Evolutionary conservation across 2,329 filamentous ascomycete genomes (phyloP).

Genomic region (Colletotrichum sp.): DNA sequence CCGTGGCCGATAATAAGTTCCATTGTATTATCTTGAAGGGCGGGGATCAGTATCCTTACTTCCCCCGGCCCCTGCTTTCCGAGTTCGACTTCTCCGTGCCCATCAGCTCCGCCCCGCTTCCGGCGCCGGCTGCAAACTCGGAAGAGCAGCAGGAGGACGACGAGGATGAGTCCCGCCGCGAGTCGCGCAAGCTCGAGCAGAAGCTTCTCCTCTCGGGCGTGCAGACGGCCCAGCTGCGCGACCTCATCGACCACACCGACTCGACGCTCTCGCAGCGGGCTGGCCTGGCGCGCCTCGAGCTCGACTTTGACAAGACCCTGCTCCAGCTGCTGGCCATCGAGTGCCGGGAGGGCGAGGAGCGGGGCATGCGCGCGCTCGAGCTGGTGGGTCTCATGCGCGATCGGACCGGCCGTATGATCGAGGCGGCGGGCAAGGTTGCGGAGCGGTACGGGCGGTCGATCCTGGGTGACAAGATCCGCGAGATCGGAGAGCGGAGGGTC

Average conservation of each 20-base stretch:
- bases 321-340: slow-evolving; percentile 88
- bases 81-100: slow-evolving; percentile 95
- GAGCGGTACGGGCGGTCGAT: slow-evolving; percentile 81
- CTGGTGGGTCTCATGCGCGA: slow-evolving; percentile 87
- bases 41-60: slow-evolving; percentile 90
- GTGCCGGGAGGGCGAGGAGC: slow-evolving; percentile 90
- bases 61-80: slow-evolving; percentile 84
- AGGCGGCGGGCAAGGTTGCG: slow-evolving; percentile 89
- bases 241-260: slow-evolving; percentile 73
- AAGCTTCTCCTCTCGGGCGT: slow-evolving; percentile 77
- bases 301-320: slow-evolving; percentile 88
- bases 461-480: slow-evolving; percentile 88
- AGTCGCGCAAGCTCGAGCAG: slow-evolving; percentile 76
- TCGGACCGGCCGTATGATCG: slow-evolving; percentile 84
- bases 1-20: slow-evolving; percentile 88
- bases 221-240: slow-evolving; percentile 74
- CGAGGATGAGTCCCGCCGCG: slow-evolving; percentile 37
- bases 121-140: slow-evolving; percentile 39
- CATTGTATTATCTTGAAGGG: slow-evolving; percentile 99
- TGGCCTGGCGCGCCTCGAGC: slow-evolving; percentile 72
- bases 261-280: slow-evolving; percentile 68
- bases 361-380: slow-evolving; percentile 93
- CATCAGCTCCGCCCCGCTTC: slow-evolving; percentile 57
- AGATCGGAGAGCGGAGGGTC: slow-evolving; percentile 75
- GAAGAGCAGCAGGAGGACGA: slow-evolving; percentile 33